phyloP scores from a whole-genome alignment of 2,329 filamentous ascomycete genomes.

The Nectriaceae sp. region DNA sequence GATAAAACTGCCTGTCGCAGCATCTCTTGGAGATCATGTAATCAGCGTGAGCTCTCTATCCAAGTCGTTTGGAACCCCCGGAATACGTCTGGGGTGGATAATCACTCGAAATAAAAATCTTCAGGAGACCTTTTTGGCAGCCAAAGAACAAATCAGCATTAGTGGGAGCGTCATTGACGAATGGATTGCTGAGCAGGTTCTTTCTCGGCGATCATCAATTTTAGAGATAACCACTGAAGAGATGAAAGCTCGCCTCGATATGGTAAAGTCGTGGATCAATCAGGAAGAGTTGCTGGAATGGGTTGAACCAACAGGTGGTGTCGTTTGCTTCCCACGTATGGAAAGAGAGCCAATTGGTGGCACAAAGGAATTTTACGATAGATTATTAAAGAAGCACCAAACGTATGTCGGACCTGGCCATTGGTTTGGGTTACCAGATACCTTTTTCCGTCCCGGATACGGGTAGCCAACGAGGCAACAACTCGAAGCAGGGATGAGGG shows the following conservation, averaged over 20 bases:
- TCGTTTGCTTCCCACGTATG: slow-evolving; percentile 25
- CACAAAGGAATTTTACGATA: slow-evolving; percentile 16
- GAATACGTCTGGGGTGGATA: slow-evolving; percentile 24
- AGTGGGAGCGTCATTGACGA: slow-evolving; percentile 24
- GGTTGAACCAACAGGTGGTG: slow-evolving; percentile 23
- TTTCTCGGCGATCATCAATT: slow-evolving; percentile 12
- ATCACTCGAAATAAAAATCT: slow-evolving; percentile 14
- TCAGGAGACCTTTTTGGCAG: slow-evolving; percentile 22
- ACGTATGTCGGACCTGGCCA: slow-evolving; percentile 26
- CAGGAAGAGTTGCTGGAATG: slow-evolving; percentile 26
- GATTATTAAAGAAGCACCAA: slow-evolving; percentile 17
- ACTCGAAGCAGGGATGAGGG: slow-evolving; percentile 19
- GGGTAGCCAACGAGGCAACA: slow-evolving; percentile 25
- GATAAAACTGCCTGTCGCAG: slow-evolving; percentile 12
- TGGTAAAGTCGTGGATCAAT: slow-evolving; percentile 22
- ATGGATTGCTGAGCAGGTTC: slow-evolving; percentile 22
- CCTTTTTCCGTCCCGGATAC: slow-evolving; percentile 25
- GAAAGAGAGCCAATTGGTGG: slow-evolving; percentile 21
- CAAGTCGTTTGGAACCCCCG: slow-evolving; percentile 23
- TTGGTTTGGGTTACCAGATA: slow-evolving; percentile 26
- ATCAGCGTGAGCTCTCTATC: slow-evolving; percentile 24
- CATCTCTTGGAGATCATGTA: slow-evolving; percentile 18
- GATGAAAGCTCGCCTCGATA: slow-evolving; percentile 20
- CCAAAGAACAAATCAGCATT: slow-evolving; percentile 28
- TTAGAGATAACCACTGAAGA: slow-evolving; percentile 13